Evolutionary conservation across 805 yeast genomes (phyloP).

Genomic region (Kodamaea jinghongensis): DNA sequence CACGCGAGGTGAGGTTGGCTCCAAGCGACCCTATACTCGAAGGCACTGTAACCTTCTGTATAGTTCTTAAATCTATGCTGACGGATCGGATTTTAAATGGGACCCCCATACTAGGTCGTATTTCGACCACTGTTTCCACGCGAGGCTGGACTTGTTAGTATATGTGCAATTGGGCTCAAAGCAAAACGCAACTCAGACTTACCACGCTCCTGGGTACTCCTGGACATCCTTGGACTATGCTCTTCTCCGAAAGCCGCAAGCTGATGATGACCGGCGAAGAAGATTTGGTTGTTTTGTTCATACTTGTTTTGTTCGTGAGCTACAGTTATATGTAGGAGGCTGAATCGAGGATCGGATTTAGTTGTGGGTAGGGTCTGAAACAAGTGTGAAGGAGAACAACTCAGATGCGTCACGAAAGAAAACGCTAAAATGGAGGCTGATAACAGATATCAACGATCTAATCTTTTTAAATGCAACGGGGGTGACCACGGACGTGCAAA

Average conservation of each 20-base stretch:
- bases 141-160: conserved; percentile 43
- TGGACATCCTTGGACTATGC: conserved; percentile 64
- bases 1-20: conserved; percentile 31
- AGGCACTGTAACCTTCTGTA: conserved; percentile 47
- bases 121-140: conserved; percentile 53
- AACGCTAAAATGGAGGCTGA: too few relatives aligned
- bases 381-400: too few relatives aligned
- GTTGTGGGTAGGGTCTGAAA: too few relatives aligned
- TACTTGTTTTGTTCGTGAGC: conserved; percentile 2
- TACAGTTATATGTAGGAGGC: too few relatives aligned
- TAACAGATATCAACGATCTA: too few relatives aligned
- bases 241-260: conserved; percentile 50
- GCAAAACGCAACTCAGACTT: conserved; percentile 12
- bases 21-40: conserved; percentile 29
- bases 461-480: too few relatives aligned
- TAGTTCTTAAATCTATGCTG: conserved; percentile 47
- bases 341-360: too few relatives aligned
- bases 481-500: too few relatives aligned
- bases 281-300: conserved; percentile 6
- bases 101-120: conserved; percentile 49
- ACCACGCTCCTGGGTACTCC: conserved; percentile 57
- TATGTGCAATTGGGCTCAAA: too few relatives aligned
- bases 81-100: conserved; percentile 49
- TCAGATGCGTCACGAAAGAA: too few relatives aligned
- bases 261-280: conserved; percentile 28